A percentile compares a stretch with the other conserved stretches of the same genome.
Evolutionary conservation across 1,284 basidiomycete species (phyloP).

Genomic region (Rhodofomes roseus): DNA sequence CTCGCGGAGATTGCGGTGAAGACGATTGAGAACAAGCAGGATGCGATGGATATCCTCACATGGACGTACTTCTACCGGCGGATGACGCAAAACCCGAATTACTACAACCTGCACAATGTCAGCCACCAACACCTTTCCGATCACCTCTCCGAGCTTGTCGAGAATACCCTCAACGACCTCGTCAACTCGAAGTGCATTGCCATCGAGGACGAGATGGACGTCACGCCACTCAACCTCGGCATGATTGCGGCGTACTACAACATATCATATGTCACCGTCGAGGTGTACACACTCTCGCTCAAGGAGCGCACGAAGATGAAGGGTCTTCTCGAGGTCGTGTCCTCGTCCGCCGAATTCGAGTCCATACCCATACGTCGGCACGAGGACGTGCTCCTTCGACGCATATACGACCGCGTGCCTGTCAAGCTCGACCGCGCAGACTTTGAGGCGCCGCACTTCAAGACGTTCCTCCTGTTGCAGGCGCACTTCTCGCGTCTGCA

Average conservation of each 20-base stretch:
- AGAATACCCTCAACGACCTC: slow-evolving; percentile 88
- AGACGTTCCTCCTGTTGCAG: slow-evolving; percentile 94
- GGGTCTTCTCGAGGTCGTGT: slow-evolving; percentile 93
- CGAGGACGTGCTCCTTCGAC: slow-evolving; percentile 77
- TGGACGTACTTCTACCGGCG: slow-evolving; percentile 97
- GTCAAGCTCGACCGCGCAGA: slow-evolving; percentile 87
- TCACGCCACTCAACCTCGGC: slow-evolving; percentile 86
- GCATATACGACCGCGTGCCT: slow-evolving; percentile 96
- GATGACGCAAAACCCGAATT: slow-evolving; percentile 94
- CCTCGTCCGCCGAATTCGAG: slow-evolving; percentile 96
- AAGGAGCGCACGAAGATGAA: slow-evolving; percentile 98
- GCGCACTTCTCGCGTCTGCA: slow-evolving; percentile 94
- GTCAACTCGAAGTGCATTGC: slow-evolving; percentile 94
- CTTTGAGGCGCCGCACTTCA: slow-evolving; percentile 95
- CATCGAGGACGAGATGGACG: slow-evolving; percentile 94
- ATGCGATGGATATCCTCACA: slow-evolving; percentile 91
- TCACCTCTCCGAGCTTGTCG: slow-evolving; percentile 94
- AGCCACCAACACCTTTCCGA: slow-evolving; percentile 92
- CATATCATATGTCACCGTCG: slow-evolving; percentile 90
- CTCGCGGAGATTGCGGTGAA: slow-evolving; percentile 97
- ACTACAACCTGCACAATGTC: slow-evolving; percentile 93
- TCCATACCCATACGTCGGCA: slow-evolving; percentile 91
- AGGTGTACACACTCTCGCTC: slow-evolving; percentile 94
- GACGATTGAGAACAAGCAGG: slow-evolving; percentile 98
- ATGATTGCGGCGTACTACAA: slow-evolving; percentile 97